Evolutionary conservation across 139 green algal species (phyloP).

Genomic region (Coccomyxa sp.): DNA sequence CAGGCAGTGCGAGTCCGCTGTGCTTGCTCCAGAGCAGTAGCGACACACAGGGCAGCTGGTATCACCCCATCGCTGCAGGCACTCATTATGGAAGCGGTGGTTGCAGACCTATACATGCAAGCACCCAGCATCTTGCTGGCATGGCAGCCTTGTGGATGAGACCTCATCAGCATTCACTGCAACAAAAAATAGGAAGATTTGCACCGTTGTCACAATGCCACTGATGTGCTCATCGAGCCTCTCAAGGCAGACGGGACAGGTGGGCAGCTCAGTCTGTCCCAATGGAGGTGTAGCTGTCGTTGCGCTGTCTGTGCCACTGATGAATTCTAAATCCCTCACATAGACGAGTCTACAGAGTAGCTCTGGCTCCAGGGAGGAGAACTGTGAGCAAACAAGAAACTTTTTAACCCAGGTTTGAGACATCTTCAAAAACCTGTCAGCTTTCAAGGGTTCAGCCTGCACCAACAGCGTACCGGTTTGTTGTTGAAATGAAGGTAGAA

Average conservation of each 20-base stretch:
- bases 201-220: slow-evolving; percentile 87
- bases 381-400: slow-evolving; percentile 31
- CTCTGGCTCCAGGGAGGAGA: slow-evolving; percentile 74
- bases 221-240: slow-evolving; percentile 91
- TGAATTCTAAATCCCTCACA: slow-evolving; percentile 44
- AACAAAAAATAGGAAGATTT: background rate
- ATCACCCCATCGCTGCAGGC: slow-evolving; percentile 86
- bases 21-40: slow-evolving; percentile 54
- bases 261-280: slow-evolving; percentile 81
- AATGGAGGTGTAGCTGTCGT: slow-evolving; percentile 20
- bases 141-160: background rate
- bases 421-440: too few species aligned
- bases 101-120: slow-evolving; percentile 72
- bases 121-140: background rate
- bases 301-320: background rate
- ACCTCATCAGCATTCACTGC: background rate
- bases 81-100: slow-evolving; percentile 93
- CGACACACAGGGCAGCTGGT: slow-evolving; percentile 89
- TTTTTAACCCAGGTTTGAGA: background rate
- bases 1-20: slow-evolving; percentile 53
- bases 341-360: slow-evolving; percentile 68
- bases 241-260: slow-evolving; percentile 95
- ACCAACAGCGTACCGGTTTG: slow-evolving; percentile 47
- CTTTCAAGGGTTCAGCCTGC: background rate
- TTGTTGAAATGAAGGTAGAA: slow-evolving; percentile 83